Evolutionary conservation across 768 basidiomycete genomes (phyloP).

Genomic region (Cyclocybe aegerita): DNA sequence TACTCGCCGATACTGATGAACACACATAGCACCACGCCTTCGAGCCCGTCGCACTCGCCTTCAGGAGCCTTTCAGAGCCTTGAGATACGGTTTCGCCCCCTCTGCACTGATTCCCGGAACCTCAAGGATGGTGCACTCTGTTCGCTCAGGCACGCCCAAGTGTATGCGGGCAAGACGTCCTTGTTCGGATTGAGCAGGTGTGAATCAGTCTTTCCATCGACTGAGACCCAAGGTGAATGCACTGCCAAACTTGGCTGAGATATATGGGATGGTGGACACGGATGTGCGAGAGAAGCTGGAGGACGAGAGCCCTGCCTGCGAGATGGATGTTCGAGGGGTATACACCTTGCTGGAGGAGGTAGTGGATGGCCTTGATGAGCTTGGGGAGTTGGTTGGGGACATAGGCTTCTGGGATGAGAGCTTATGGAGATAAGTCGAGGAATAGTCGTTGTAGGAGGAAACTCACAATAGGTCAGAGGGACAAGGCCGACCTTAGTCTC

Average conservation of each 20-base stretch:
- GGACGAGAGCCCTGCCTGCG: constrained; percentile 26
- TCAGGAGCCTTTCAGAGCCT: constrained; percentile 27
- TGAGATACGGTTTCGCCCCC: constrained; percentile 19
- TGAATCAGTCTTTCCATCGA: constrained; percentile 15
- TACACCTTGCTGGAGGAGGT: constrained; percentile 24
- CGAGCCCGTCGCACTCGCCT: constrained; percentile 29
- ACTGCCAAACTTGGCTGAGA: constrained; percentile 19
- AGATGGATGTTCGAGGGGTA: constrained; percentile 25
- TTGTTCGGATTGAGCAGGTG: constrained; percentile 17
- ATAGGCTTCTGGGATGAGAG: constrained; percentile 25
- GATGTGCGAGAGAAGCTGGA: constrained; percentile 31
- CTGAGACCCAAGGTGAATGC: constrained; percentile 22
- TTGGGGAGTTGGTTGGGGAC: constrained; percentile 32
- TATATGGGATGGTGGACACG: constrained; percentile 7
- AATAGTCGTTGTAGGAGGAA: neutral
- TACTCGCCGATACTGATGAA: constrained; percentile 35
- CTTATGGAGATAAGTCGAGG: constrained; percentile 8
- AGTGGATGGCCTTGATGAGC: constrained; percentile 22
- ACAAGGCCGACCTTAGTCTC: constrained; percentile 20
- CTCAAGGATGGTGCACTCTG: constrained; percentile 15
- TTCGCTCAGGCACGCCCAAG: constrained; percentile 13
- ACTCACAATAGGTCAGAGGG: constrained; percentile 22
- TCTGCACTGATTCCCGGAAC: constrained; percentile 4
- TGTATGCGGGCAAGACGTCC: constrained; percentile 19
- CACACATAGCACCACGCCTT: constrained; percentile 25